Base-by-base conservation (phyloP, 345 rosid genomes). In the Salix caprea region DNA sequence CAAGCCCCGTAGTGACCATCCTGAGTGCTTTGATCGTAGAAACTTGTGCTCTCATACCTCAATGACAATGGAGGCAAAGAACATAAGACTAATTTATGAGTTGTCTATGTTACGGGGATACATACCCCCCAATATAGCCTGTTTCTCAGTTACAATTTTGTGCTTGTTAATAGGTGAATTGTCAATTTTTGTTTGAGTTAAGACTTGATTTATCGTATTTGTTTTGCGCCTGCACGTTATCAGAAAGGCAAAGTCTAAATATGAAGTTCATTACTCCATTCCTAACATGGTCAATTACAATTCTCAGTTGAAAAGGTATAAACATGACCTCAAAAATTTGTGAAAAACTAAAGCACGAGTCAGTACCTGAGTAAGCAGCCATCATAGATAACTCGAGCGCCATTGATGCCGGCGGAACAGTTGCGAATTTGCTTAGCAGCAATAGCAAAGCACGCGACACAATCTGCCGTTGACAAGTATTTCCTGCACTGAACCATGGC, bases 11-110 rank as follows among this genome's bases (percentile, higher is more conserved):
- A n/a, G 30, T 75, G 70, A 14, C 80, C 87, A 14, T 80, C 86
- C 15, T 70, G 77, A 3, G 36, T 40, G 44, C 86, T 73, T 52
- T 84, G 81, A 13, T 79, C 84, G 3, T 79, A 87, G 81, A 87
- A 87, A 21, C 23, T 44, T 32, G 30, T 82, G 72, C 88, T 87
- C 81, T 87, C 88, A 7, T 83, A 87, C 87, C 88, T 87, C 2
- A 19, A 54, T 32, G 26, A 28, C 67, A 60, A 40, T 0, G 10
- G 0, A 56, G 62, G 23, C 2, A 7, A 9, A n/a, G 32, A 70
- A 44, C 23, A 46, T 39, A 18, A 56, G 62, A 61, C 9, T 40
- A 9, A 21, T 61, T 21, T 18, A 40, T 10, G 8, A 40, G 0
- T 10, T 40, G 0, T 40, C 44, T 40, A 11, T 40, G 44, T 40